Base-by-base conservation (phyloP, 179 eudicot species). In the Gypsophila paniculata region DNA sequence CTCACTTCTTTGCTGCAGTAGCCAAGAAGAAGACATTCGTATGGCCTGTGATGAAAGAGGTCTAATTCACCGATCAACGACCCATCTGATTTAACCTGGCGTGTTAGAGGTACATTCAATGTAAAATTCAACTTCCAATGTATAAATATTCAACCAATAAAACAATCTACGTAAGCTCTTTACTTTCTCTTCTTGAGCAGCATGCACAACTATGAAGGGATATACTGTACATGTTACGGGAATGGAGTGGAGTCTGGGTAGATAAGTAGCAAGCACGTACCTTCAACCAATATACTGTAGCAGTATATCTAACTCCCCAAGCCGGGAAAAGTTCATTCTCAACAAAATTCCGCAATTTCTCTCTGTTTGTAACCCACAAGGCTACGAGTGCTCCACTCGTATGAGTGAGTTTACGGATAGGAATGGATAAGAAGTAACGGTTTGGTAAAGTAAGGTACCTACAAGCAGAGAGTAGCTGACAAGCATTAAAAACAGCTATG, bases 281-380 rank as follows among this genome's bases (percentile, higher is more conserved):
- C 93, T 94, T 91, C 66, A 94, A 78, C 99, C 99, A 94, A 69
- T 91, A 89, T 68, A 78, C 58, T 44, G 96, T 88, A 74, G 97
- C 85, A 66, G 75, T 73, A 82, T 86, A 80, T 74, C 79, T 84
- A 70, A 91, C 96, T 74, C 97, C 99, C 99, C 99, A 91, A 29
- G 83, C 83, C 4, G 94, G 92, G 74, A 91, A 91, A 23, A 94
- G 77, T 74, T 94, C 99, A 36, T 85, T 87, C 83, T 94, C 94
- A 70, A 91, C 94, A 79, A 89, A 94, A 60, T 60, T 74, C 51
- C 97, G 84, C 66, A 94, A 70, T 69, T 94, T 91, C 75, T 94
- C 97, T 82, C 96, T 85, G 80, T 94, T 94, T 61, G 99, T 91
- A 38, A 94, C 89, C 99, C 99, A 94, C 77, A 94, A 80, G 57